Conservation (phyloP, 192 early-diverging fungal genomes). For the Linnemannia hyalina region DNA sequence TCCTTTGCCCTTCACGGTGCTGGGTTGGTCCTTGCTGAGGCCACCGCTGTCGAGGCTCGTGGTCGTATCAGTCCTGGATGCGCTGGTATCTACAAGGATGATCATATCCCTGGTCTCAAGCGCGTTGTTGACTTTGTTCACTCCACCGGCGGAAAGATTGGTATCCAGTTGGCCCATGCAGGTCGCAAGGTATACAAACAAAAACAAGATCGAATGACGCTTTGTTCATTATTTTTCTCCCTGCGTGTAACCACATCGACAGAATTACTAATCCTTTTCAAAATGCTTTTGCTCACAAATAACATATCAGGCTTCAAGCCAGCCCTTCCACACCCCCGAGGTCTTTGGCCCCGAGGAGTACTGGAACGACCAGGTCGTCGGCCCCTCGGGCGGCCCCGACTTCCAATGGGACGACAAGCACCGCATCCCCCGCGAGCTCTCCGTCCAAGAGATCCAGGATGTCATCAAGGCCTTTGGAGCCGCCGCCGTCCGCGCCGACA, state of each 20-base stretch:
- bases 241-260: not conserved
- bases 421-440: conserved; percentile 68
- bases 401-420: conserved; percentile 54
- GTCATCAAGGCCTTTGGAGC: conserved; percentile 74
- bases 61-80: conserved; percentile 85
- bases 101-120: conserved; percentile 75
- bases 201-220: not conserved
- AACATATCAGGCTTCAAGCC: conserved; percentile 11
- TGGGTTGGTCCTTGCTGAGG: conserved; percentile 86
- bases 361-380: conserved; percentile 81
- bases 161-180: conserved; percentile 82
- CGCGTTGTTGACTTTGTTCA: conserved; percentile 76
- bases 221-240: not conserved
- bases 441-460: conserved; percentile 74
- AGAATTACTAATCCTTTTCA: not conserved
- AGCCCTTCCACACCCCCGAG: not conserved
- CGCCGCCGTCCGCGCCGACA: conserved; percentile 77
- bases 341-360: conserved; percentile 55
- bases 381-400: conserved; percentile 66
- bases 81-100: conserved; percentile 87
- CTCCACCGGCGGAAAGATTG: conserved; percentile 67
- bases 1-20: conserved; percentile 83
- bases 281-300: not conserved
- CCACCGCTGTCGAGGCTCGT: conserved; percentile 77
- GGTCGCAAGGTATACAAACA: conserved; percentile 75